Evolutionary conservation across 306 rosid species (phyloP).

Genomic region (Pterocarpus santalinus): DNA sequence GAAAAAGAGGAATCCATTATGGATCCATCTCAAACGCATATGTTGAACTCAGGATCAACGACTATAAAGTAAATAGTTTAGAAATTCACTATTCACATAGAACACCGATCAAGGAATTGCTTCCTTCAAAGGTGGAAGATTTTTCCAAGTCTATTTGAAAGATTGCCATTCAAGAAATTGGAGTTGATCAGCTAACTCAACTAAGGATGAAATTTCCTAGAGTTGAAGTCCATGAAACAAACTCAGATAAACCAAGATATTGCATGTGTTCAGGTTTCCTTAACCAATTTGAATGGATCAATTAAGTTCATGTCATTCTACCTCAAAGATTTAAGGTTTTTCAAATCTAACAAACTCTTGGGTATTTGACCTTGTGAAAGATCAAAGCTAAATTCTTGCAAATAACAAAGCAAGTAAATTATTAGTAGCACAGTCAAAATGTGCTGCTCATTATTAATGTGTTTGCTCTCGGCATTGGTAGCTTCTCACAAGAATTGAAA

Average conservation of each 20-base stretch:
- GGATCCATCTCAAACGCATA: constrained; percentile 29
- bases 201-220: constrained; percentile 50
- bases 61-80: constrained; percentile 6
- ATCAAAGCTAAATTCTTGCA: constrained; percentile 8
- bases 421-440: too few species aligned
- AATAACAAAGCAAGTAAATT: too few species aligned
- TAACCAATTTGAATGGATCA: constrained; percentile 41
- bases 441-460: too few species aligned
- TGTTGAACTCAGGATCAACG: background rate
- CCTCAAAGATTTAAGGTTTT: constrained; percentile 13
- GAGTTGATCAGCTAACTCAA: background rate
- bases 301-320: constrained; percentile 4
- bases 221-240: constrained; percentile 47
- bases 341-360: constrained; percentile 30
- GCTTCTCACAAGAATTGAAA: too few species aligned
- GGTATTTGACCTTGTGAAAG: constrained; percentile 22
- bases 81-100: constrained; percentile 19
- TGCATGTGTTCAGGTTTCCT: constrained; percentile 42
- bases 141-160: constrained; percentile 35
- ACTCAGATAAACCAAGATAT: constrained; percentile 36
- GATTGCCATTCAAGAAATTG: constrained; percentile 26
- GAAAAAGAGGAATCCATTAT: constrained; percentile 49
- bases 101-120: constrained; percentile 30
- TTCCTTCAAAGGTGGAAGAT: constrained; percentile 26
- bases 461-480: too few species aligned